Base-by-base conservation (phyloP, 495 filamentous ascomycete genomes). In the Lophiostoma macrostomum region DNA sequence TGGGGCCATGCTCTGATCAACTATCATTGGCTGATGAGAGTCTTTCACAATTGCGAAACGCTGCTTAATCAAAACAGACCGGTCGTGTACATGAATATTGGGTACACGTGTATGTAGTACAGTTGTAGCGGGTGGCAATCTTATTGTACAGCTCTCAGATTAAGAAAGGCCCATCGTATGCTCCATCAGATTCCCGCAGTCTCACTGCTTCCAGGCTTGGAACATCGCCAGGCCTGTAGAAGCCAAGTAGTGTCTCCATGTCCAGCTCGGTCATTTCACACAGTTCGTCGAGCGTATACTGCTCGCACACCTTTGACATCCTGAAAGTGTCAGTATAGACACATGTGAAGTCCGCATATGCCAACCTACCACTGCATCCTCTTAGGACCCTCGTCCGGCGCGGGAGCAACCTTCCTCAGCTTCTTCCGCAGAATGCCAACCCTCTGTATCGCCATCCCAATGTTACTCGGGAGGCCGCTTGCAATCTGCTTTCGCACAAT, bases 261-360 rank as follows among this genome's bases (percentile, higher is more conserved):
- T 96, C 90, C 46, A 81, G 73, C 25, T 94, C 90, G 20, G 79
- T 76, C 81, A 98, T 85, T 30, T 80, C 77, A 44, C 89, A 90
- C 58, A 98, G 78, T 38, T 97, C 88, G 46, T 94, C 86, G 61
- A 93, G 76, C 39, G 73, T 83, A 77, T 93, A 98, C 27, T 78
- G 74, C 64, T 96, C 90, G 70, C 93, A 96, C 13, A 97, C 85
- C 39, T 77, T 82, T 0, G 85, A 88, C 85, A 97, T 97, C 86
- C 83, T 86, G 45, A 23, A 42, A n/a, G 4, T 20, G 16, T 36
- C 11, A 45, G 24, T 24, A 41, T 23, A 5, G 5, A n/a, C 2
- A 14, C 7, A 13, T 8, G 5, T 18, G 43, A 35, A 10, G 46
- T 22, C 29, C 2, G 12, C 52, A 13, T n/a, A 13, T 7, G 8